Conservation (phyloP, 2,329 filamentous ascomycete species). For the Aspergillus sp. region DNA sequence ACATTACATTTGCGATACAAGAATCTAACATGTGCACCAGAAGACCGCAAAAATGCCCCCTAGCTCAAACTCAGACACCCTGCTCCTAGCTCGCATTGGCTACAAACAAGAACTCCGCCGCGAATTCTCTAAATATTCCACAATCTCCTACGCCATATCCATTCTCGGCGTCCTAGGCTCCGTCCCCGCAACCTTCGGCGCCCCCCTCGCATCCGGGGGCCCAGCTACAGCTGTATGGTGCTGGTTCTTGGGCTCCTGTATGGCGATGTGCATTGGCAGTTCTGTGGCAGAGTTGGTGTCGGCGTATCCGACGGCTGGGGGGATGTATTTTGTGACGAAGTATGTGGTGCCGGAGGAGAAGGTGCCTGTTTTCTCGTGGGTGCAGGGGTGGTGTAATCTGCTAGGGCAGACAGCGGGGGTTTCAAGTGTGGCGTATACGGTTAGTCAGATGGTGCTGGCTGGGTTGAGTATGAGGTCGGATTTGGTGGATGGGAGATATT, state of each 20-base stretch:
- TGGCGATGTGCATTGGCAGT: conserved; percentile 59
- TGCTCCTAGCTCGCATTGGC: conserved; percentile 54
- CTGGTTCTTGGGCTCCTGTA: conserved; percentile 57
- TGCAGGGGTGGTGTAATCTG: conserved; percentile 62
- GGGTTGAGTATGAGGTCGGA: conserved; percentile 55
- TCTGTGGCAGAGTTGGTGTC: conserved; percentile 61
- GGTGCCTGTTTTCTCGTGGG: conserved; percentile 58
- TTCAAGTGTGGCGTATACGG: conserved; percentile 56
- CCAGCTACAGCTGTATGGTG: conserved; percentile 60
- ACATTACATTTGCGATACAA: neutral
- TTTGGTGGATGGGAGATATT: conserved; percentile 45
- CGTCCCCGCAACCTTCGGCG: conserved; percentile 57
- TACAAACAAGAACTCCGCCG: conserved; percentile 58
- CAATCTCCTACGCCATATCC: conserved; percentile 59
- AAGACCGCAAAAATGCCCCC: conserved; percentile 25
- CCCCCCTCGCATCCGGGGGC: conserved; percentile 52
- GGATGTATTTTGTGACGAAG: conserved; percentile 64
- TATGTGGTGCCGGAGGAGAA: conserved; percentile 56
- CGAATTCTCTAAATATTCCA: conserved; percentile 62
- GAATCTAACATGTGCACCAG: neutral
- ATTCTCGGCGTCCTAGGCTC: conserved; percentile 60
- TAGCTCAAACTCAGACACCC: conserved; percentile 54
- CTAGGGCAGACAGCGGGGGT: conserved; percentile 59
- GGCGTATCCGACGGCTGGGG: conserved; percentile 60
- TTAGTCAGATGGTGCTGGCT: conserved; percentile 59